Percentiles rank a stretch among this genome's conserved stretches.
Conservation (phyloP, 2,329 filamentous ascomycete genomes). For the Colletotrichum lini region DNA sequence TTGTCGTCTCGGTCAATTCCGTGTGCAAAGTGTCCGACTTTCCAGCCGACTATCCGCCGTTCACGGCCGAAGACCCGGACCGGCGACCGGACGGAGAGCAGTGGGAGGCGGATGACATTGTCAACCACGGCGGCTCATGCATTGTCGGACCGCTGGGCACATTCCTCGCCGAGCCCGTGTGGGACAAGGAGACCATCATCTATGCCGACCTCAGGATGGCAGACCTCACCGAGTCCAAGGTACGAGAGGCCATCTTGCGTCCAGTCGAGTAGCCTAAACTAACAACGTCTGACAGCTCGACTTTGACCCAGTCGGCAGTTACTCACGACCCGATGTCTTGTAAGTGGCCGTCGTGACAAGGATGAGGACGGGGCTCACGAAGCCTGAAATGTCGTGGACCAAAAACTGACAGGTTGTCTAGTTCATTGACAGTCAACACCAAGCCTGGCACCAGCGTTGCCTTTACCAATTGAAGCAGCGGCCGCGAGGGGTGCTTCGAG, state of each 20-base stretch:
- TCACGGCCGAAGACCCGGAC: slow-evolving; percentile 55
- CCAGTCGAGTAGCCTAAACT: slow-evolving; percentile 9
- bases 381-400: slow-evolving; percentile 5
- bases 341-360: slow-evolving; percentile 46
- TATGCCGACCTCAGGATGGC: slow-evolving; percentile 54
- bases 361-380: slow-evolving; percentile 25
- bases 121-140: slow-evolving; percentile 58
- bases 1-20: slow-evolving; percentile 58
- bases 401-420: slow-evolving; percentile 34
- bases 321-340: slow-evolving; percentile 58
- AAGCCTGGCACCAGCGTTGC: slow-evolving; percentile 49
- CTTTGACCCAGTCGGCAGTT: slow-evolving; percentile 59
- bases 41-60: slow-evolving; percentile 58
- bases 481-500: slow-evolving; percentile 1
- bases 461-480: slow-evolving; percentile 43
- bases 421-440: slow-evolving; percentile 50
- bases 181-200: slow-evolving; percentile 56
- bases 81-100: slow-evolving; percentile 54
- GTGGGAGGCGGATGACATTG: slow-evolving; percentile 55
- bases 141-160: slow-evolving; percentile 57
- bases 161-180: slow-evolving; percentile 56
- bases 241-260: slow-evolving; percentile 42
- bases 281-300: slow-evolving; percentile 51
- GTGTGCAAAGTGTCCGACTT: slow-evolving; percentile 59
- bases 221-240: slow-evolving; percentile 55